Evolutionary conservation across 352 stramenopile genomes (phyloP).

Genomic region (Pythium scleroteichum): DNA sequence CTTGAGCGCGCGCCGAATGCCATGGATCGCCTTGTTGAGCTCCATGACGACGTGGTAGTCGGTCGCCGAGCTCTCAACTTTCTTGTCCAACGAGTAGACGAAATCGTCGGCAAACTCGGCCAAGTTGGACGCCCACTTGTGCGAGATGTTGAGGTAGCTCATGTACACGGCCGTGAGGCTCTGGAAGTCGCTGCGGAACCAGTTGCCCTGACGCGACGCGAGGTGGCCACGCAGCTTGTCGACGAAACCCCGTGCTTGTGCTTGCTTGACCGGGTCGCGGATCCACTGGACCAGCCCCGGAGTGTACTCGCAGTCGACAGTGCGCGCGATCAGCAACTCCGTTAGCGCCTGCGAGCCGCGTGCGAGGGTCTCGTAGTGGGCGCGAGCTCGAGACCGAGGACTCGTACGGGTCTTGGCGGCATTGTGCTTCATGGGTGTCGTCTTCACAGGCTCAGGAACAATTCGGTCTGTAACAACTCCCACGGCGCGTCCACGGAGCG

Average conservation of each 20-base stretch:
- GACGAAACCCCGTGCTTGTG: conserved; percentile 1
- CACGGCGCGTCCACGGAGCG: too few relatives aligned
- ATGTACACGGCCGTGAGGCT: conserved; percentile 16
- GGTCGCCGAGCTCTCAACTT: neutral
- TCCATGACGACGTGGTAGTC: conserved; percentile 6
- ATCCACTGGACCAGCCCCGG: conserved; percentile 5
- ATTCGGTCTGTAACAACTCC: too few relatives aligned
- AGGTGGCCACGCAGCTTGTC: conserved; percentile 11
- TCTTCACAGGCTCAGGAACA: too few relatives aligned
- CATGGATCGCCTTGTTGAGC: neutral
- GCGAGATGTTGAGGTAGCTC: conserved; percentile 18
- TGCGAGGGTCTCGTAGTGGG: too few relatives aligned
- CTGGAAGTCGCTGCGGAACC: conserved; percentile 20
- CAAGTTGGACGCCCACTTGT: neutral
- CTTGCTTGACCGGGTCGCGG: conserved; percentile 1
- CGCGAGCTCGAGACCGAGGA: too few relatives aligned
- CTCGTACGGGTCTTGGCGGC: too few relatives aligned
- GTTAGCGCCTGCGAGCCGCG: too few relatives aligned
- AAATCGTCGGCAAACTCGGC: conserved; percentile 14
- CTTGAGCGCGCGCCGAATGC: conserved; percentile 12
- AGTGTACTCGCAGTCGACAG: conserved; percentile 3
- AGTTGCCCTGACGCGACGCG: conserved; percentile 7
- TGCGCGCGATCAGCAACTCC: conserved; percentile 1
- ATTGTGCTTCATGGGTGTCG: too few relatives aligned
- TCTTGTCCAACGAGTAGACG: conserved; percentile 6